Conservation (phyloP, 2,329 filamentous ascomycete species). For the Pochonia chlamydosporia region DNA sequence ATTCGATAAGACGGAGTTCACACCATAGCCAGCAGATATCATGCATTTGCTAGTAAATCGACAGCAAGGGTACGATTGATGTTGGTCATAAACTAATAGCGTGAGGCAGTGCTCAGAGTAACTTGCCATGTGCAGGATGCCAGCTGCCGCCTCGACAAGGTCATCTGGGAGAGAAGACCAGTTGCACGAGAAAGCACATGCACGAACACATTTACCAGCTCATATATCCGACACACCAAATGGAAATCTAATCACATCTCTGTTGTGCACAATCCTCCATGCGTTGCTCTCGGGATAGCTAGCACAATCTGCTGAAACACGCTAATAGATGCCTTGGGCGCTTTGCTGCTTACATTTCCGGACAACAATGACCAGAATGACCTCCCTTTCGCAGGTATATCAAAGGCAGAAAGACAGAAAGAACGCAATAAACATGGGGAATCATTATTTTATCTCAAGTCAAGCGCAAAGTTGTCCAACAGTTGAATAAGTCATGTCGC, state of each 20-base stretch:
- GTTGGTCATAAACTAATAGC: no score
- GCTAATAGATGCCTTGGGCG: background rate
- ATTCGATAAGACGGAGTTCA: no score
- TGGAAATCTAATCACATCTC: background rate
- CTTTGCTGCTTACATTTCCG: background rate
- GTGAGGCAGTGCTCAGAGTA: no score
- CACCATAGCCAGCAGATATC: no score
- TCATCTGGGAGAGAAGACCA: background rate
- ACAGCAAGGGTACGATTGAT: no score
- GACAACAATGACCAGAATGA: background rate
- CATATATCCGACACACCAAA: background rate
- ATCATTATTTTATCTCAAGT: background rate
- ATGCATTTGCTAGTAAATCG: no score
- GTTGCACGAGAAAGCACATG: background rate
- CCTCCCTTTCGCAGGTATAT: background rate
- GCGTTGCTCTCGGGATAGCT: background rate
- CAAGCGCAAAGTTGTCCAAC: background rate
- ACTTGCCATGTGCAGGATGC: no score
- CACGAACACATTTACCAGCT: background rate
- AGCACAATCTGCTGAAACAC: constrained; percentile 1
- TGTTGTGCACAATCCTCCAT: background rate
- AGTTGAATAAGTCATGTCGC: background rate
- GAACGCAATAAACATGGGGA: background rate
- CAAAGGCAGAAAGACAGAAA: background rate
- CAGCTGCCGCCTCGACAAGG: no score